A percentile compares a stretch with the other conserved stretches of the same genome.
Conservation (phyloP, 768 basidiomycete genomes). For the Phallus indusiatus region DNA sequence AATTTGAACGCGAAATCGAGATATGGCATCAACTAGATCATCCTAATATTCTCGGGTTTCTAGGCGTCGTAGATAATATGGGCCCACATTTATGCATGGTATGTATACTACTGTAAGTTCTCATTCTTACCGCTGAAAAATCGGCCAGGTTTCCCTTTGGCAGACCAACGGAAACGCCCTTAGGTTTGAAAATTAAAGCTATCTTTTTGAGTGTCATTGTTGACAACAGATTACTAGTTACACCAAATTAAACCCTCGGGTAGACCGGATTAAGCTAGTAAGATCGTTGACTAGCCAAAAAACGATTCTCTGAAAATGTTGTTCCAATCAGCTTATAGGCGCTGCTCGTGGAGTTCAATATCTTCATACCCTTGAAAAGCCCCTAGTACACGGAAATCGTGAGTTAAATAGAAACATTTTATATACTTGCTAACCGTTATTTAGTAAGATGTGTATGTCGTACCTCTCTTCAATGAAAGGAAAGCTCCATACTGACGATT, state of each 20-base stretch:
- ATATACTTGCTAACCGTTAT: constrained; percentile 9
- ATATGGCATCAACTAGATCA: constrained; percentile 10
- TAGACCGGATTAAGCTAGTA: constrained; percentile 37
- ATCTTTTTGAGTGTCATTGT: neutral
- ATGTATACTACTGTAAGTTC: neutral
- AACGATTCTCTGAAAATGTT: neutral
- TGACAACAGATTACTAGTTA: constrained; percentile 25
- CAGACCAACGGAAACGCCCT: constrained; percentile 48
- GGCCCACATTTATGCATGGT: constrained; percentile 9
- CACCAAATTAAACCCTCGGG: constrained; percentile 24
- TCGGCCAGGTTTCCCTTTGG: constrained; percentile 49
- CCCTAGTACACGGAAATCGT: constrained; percentile 49
- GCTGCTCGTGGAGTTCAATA: constrained; percentile 51
- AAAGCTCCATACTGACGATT: constrained; percentile 1
- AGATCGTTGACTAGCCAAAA: constrained; percentile 10
- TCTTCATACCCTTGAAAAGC: constrained; percentile 38
- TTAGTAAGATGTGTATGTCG: constrained; percentile 55
- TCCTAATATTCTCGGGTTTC: constrained; percentile 10
- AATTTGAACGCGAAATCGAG: constrained; percentile 10
- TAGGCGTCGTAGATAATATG: constrained; percentile 7
- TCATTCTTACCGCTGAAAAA: neutral
- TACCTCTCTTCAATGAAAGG: constrained; percentile 8
- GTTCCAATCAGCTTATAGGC: constrained; percentile 32
- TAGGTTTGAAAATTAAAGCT: constrained; percentile 26
- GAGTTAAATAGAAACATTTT: constrained; percentile 18